Evolutionary conservation across 805 yeast species (phyloP).

Genomic region (Yarrowia deformans): DNA sequence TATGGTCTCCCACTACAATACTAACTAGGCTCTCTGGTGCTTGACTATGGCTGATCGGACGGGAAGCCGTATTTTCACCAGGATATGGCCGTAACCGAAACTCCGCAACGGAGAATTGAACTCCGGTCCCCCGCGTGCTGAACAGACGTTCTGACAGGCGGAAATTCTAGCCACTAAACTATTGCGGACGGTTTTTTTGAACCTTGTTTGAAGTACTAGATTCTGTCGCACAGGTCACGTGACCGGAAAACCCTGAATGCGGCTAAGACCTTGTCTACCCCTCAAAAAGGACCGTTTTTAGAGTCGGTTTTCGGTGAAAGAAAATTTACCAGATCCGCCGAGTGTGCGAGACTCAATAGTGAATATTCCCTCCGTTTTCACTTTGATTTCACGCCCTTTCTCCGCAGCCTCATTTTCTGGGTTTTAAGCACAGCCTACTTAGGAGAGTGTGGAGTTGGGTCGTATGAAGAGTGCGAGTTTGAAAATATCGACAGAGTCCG

Average conservation of each 20-base stretch:
- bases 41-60: conserved; percentile 39
- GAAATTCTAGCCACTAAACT: conserved; percentile 54
- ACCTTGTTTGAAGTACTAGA: background rate
- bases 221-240: background rate
- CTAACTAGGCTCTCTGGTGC: conserved; percentile 39
- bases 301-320: background rate
- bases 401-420: no score
- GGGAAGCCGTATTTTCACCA: conserved; percentile 38
- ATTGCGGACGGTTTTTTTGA: conserved; percentile 41
- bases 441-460: no score
- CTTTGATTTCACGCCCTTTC: no score
- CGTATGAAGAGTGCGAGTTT: no score
- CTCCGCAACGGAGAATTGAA: conserved; percentile 39
- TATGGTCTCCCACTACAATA: conserved; percentile 39
- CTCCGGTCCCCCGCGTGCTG: conserved; percentile 40
- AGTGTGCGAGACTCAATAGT: no score
- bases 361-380: no score
- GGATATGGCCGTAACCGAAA: conserved; percentile 37
- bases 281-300: background rate
- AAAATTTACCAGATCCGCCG: no score
- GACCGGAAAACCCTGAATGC: background rate
- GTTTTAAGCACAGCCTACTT: no score
- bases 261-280: background rate
- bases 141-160: conserved; percentile 49
- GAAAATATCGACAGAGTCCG: no score